Evolutionary conservation across 257 asterid species (phyloP).

Genomic region (Nicotiana noctiflora): DNA sequence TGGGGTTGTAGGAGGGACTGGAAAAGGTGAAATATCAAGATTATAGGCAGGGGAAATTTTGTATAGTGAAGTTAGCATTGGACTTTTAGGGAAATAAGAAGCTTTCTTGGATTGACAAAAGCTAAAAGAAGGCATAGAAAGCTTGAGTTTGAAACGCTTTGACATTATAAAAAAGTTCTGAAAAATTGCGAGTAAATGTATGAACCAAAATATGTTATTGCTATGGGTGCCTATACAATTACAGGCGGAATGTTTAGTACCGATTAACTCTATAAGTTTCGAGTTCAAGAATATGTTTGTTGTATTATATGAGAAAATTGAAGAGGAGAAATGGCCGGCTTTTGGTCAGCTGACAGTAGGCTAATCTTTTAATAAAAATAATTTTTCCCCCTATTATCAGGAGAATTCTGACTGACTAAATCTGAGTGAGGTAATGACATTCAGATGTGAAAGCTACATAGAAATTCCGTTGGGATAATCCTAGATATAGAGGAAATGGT

Average conservation of each 20-base stretch:
- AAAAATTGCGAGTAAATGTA: neutral
- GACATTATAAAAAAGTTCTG: neutral
- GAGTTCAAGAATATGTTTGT: neutral
- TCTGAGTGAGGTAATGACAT: neutral
- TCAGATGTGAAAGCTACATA: constrained; percentile 9
- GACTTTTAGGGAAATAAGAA: constrained; percentile 22
- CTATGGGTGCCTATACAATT: neutral
- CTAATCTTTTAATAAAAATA: neutral
- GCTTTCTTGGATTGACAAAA: constrained; percentile 27
- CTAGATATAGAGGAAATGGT: neutral
- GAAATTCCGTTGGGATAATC: constrained; percentile 11
- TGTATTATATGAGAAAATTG: neutral
- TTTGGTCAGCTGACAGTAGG: neutral
- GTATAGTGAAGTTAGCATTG: constrained; percentile 16
- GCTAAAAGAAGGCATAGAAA: constrained; percentile 24
- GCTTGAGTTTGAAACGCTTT: constrained; percentile 26
- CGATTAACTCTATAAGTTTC: neutral
- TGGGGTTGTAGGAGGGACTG: constrained; percentile 46
- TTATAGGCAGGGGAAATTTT: constrained; percentile 23
- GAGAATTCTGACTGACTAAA: neutral
- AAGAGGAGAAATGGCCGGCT: constrained; percentile 21
- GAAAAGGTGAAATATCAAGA: constrained; percentile 30
- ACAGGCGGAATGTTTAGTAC: neutral
- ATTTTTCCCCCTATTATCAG: neutral
- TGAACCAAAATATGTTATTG: neutral